phyloP scores from a whole-genome alignment of 1,139 yeast species.

The Debaryomycetaceae sp. region DNA sequence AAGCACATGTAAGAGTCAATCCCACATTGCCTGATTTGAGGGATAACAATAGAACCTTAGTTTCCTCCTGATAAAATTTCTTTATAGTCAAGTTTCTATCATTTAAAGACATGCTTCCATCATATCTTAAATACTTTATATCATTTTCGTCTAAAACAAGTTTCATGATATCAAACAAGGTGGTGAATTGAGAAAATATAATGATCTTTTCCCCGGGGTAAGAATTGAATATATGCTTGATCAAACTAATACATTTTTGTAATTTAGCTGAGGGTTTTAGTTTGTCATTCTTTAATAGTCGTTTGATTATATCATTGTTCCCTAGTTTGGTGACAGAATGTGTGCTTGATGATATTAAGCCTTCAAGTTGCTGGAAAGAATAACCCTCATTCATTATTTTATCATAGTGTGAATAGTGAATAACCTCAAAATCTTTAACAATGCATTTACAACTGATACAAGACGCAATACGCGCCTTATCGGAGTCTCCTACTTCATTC shows the following conservation, averaged over 20 bases:
- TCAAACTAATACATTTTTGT: constrained; percentile 43
- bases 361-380: constrained; percentile 8
- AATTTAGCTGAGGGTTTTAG: constrained; percentile 55
- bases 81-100: constrained; percentile 61
- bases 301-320: constrained; percentile 18
- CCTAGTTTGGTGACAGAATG: constrained; percentile 4
- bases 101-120: constrained; percentile 74
- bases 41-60: constrained; percentile 64
- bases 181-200: constrained; percentile 82
- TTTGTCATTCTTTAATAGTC: constrained; percentile 29
- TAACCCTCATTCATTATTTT: constrained; percentile 33
- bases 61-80: constrained; percentile 54
- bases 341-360: constrained; percentile 5
- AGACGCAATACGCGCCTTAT: constrained; percentile 40
- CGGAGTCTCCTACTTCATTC: constrained; percentile 28
- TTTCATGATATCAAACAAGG: constrained; percentile 68
- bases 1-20: constrained; percentile 86
- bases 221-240: constrained; percentile 38
- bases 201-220: constrained; percentile 62
- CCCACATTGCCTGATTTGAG: constrained; percentile 94
- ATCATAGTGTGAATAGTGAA: constrained; percentile 52
- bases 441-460: constrained; percentile 50
- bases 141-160: constrained; percentile 49
- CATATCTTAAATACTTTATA: constrained; percentile 61
- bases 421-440: constrained; percentile 40